Base-by-base conservation (phyloP, 768 basidiomycete genomes). In the Mycena indigotica region DNA sequence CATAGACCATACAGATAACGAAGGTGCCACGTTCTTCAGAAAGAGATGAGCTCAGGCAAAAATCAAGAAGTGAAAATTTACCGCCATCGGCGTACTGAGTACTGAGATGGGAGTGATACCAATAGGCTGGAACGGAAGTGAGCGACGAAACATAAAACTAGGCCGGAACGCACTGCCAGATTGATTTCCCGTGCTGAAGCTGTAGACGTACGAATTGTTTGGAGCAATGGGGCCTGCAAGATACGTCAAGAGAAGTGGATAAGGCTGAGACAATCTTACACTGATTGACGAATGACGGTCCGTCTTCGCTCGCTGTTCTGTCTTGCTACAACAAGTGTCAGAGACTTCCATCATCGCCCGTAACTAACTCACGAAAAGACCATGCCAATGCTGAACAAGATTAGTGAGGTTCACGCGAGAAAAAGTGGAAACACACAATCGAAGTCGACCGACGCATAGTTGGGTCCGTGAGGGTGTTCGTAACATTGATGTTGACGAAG, bases 231-330 rank as follows among this genome's bases (percentile, higher is more conserved):
- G 59, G 53, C 59, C 55, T 56, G 21, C 26, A 44, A 21, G 21
- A 24, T 8, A 29, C 21, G 24, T 12, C 10, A 35, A 17, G 32
- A 21, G 12, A 51, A 45, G 6, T 39, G 13, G 51, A 21, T 28
- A 56, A 23, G 19, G 15, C 17, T 15, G 29, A 17, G 3, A n/a
- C n/a, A n/a, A 29, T 26, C n/a, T 21, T 21, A 58, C 57, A 58
- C 30, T 58, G 57, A 29, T 51, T 56, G 13, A 56, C 55, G 38
- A 56, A 56, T 5, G 55, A 38, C 28, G 72, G 69, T 5, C 82
- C 82, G 48, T 84, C 82, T 48, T 77, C 79, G 30, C 75, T 70
- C 3, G 76, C 77, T 4, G 77, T 76, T 30, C 73, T 67, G 46
- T 73, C 66, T 68, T 82, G 82, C 64, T 77, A 78, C 69, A 35